These are phyloP conservation scores for Thuja plicata DNA, from an alignment of 83 land plant species.

Conservation along the genomic window DNA sequence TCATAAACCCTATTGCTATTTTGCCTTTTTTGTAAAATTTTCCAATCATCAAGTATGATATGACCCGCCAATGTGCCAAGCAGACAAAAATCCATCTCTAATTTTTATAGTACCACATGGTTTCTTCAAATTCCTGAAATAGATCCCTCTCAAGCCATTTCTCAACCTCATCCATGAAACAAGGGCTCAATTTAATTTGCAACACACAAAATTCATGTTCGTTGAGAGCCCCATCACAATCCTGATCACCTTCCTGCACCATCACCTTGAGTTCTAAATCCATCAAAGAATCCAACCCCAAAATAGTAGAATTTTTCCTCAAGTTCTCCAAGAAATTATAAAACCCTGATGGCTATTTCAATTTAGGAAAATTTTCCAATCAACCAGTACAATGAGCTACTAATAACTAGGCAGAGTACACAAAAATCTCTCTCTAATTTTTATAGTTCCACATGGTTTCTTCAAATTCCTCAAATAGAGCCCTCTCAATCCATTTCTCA, in stretches of 20 bases:
- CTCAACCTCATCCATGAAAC: slow-evolving; percentile 13
- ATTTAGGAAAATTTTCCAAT: too few relatives aligned
- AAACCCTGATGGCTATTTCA: too few relatives aligned
- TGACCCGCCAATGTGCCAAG: too few relatives aligned
- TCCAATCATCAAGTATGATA: too few relatives aligned
- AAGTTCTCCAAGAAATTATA: slow-evolving; percentile 28
- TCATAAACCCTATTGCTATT: too few relatives aligned
- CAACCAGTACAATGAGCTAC: too few relatives aligned
- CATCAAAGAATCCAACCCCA: slow-evolving; percentile 25
- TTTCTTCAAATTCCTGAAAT: background rate
- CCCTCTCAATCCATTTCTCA: background rate
- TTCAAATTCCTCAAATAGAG: background rate
- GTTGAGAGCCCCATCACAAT: slow-evolving; percentile 32
- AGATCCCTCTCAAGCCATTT: background rate
- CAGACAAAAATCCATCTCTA: too few relatives aligned
- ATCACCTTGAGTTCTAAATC: slow-evolving; percentile 27
- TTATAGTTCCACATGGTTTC: background rate
- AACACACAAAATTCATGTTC: slow-evolving; percentile 34
- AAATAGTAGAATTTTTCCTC: slow-evolving; percentile 11
- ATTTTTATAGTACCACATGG: too few relatives aligned
- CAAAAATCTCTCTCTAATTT: too few relatives aligned
- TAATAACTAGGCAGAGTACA: too few relatives aligned
- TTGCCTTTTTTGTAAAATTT: too few relatives aligned
- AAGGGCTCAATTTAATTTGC: slow-evolving; percentile 26
- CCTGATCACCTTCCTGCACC: slow-evolving; percentile 30